Base-by-base conservation (phyloP, 2,329 filamentous ascomycete species). In the Alternaria triticimaculans region DNA sequence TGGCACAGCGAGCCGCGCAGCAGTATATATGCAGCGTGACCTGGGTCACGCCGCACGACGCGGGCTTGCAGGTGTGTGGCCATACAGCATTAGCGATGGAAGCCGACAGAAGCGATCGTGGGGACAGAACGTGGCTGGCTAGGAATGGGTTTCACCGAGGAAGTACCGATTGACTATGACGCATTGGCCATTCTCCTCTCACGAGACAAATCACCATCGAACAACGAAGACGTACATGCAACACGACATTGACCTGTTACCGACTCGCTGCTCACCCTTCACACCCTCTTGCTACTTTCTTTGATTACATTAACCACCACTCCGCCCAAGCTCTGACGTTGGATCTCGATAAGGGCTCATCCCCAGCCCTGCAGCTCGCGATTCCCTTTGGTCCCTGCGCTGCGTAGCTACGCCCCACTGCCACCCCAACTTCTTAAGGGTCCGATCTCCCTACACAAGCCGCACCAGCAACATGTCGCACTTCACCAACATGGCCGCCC, bases 381-480 rank as follows among this genome's bases (percentile, higher is more conserved):
- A 66, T 69, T 63, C 64, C 61, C 57, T 66, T 63, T 62, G 49
- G 57, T 57, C 61, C 61, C 61, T 63, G 61, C 67, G 50, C 57
- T 69, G 70, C 63, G 62, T 56, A 69, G 58, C 49, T 46, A 60
- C 51, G 55, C 63, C 68, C 66, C 66, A 54, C 62, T 53, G 49
- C 49, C 14, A 33, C 58, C 59, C 41, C 56, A 49, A 49, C 60
- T 46, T 65, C 59, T 61, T 48, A 63, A 67, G 61, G 59, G 53
- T 79, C 97, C 94, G 68, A 93, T 94, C 81, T 97, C 33, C 41
- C 51, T 54, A 25, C 26, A 20, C 28, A 20, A 93, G 67, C 97
- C 94, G 80, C 97, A 97, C 94, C 26, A 26, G 15, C 26, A 97
- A 93, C 75, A 98, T 96, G 74, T 63, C 73, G n/a, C 68, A 65